Conservation (phyloP, 345 rosid species). For the Turnera subulata region DNA sequence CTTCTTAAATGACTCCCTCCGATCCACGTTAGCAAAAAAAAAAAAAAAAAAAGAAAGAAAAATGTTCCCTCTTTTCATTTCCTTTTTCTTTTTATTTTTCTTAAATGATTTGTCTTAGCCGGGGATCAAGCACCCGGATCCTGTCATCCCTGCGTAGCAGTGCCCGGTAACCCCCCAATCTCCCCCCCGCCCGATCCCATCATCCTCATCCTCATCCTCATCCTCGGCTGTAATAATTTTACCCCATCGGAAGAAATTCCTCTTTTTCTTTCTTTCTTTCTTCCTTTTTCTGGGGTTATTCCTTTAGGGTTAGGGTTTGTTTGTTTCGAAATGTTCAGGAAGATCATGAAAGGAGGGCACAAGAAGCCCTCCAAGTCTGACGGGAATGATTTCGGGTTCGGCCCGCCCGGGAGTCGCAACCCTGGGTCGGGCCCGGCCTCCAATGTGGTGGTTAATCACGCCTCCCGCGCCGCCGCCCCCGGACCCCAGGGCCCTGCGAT, state of each 20-base stretch:
- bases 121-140: slow-evolving; percentile 9
- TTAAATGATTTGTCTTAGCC: background rate
- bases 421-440: slow-evolving; percentile 35
- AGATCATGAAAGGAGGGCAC: slow-evolving; percentile 71
- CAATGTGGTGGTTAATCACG: slow-evolving; percentile 64
- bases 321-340: slow-evolving; percentile 58
- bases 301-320: slow-evolving; percentile 23
- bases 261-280: too few relatives aligned
- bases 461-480: slow-evolving; percentile 40
- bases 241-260: too few relatives aligned
- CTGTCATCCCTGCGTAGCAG: background rate
- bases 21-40: slow-evolving; percentile 20
- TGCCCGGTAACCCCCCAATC: background rate
- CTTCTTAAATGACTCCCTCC: background rate
- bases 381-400: slow-evolving; percentile 41
- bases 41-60: too few relatives aligned
- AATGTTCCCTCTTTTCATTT: too few relatives aligned
- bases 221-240: too few relatives aligned
- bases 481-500: slow-evolving; percentile 21
- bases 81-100: background rate
- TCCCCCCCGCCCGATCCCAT: background rate
- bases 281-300: too few relatives aligned
- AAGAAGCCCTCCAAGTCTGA: slow-evolving; percentile 68
- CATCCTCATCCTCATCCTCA: too few relatives aligned
- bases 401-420: slow-evolving; percentile 29